A percentile compares a stretch with the other conserved stretches of the same genome.
phyloP scores from a whole-genome alignment of 345 rosid species.

The Sisymbrium altissimum region DNA sequence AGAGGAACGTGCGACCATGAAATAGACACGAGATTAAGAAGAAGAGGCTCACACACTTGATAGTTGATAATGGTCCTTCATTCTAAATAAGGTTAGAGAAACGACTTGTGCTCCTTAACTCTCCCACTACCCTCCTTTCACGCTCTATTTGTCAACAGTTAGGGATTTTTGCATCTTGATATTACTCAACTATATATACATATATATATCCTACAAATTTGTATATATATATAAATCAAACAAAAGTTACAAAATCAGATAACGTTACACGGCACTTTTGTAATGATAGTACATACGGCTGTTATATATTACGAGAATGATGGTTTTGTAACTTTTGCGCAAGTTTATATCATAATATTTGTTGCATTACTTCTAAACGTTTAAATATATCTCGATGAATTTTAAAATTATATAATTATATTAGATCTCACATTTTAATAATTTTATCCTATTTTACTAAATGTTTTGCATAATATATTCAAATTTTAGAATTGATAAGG shows the following conservation, averaged over 20 bases:
- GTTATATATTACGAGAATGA: neutral
- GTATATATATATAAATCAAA: neutral
- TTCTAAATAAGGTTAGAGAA: constrained; percentile 4
- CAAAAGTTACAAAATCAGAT: neutral
- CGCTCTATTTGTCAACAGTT: neutral
- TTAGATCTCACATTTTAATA: too few relatives aligned
- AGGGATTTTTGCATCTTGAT: neutral
- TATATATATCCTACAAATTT: neutral
- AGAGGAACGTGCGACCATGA: constrained; percentile 25
- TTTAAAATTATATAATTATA: too few relatives aligned
- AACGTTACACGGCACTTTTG: neutral
- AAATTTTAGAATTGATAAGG: neutral
- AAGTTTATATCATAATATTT: too few relatives aligned
- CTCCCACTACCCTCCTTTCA: constrained; percentile 15
- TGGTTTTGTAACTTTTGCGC: neutral
- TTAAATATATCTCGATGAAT: neutral
- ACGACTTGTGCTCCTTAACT: constrained; percentile 32
- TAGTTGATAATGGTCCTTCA: neutral
- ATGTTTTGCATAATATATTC: neutral
- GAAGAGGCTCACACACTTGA: constrained; percentile 5
- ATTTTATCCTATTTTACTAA: too few relatives aligned
- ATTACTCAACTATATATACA: neutral
- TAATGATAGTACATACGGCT: neutral
- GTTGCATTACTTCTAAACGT: neutral
- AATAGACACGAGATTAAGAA: constrained; percentile 8